Percentiles rank a stretch among this genome's conserved stretches.
Conservation (phyloP, 371 early-diverging fungal species). For the Caulochytrium protostelioides region DNA sequence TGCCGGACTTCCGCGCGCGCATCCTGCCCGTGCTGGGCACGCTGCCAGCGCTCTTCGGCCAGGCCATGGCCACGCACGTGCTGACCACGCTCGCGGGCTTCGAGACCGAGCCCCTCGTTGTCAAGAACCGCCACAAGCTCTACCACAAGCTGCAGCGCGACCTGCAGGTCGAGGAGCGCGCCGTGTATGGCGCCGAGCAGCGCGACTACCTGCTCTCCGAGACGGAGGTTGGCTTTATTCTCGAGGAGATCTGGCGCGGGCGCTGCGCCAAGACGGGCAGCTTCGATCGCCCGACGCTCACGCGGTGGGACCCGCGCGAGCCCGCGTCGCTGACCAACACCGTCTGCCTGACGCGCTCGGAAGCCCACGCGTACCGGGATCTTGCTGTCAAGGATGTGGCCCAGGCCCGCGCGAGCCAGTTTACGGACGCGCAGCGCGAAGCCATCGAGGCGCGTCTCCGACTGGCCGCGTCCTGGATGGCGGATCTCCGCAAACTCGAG, state of each 20-base stretch:
- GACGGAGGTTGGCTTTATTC: conserved; percentile 54
- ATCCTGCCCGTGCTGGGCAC: conserved; percentile 75
- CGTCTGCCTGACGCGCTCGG: conserved; percentile 57
- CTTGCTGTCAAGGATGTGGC: background rate
- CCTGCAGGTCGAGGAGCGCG: conserved; percentile 38
- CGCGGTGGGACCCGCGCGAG: conserved; percentile 47
- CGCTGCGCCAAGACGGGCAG: conserved; percentile 52
- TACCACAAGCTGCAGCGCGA: conserved; percentile 53
- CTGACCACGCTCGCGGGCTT: conserved; percentile 53
- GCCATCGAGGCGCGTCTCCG: background rate
- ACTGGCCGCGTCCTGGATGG: no score
- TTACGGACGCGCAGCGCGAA: background rate
- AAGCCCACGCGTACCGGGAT: conserved; percentile 31
- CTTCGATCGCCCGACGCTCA: conserved; percentile 28
- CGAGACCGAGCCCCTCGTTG: conserved; percentile 50
- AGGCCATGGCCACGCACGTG: conserved; percentile 67
- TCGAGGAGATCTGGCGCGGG: conserved; percentile 75
- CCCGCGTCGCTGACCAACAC: conserved; percentile 49
- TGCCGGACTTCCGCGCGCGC: conserved; percentile 70
- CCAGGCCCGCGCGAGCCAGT: background rate
- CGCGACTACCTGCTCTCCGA: conserved; percentile 30
- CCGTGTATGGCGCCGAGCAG: conserved; percentile 12
- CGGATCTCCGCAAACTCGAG: no score
- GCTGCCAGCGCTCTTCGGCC: conserved; percentile 81
- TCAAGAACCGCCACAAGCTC: conserved; percentile 51